Evolutionary conservation across 129 eudicot genomes (phyloP).

Genomic region (Helichrysum umbraculigerum): DNA sequence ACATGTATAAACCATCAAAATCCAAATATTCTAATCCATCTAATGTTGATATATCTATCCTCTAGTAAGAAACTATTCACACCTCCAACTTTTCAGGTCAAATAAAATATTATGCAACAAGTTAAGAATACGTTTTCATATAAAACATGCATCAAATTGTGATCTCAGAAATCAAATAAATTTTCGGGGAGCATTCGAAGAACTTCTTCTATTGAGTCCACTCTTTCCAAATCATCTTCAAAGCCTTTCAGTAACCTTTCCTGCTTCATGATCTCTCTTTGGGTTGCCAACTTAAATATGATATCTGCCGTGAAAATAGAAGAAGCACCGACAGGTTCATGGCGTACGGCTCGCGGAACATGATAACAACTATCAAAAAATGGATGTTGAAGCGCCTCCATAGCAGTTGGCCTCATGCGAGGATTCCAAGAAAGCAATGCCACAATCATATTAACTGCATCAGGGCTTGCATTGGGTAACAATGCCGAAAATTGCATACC

Average conservation of each 20-base stretch:
- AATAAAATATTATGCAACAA: no score
- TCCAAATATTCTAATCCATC: no score
- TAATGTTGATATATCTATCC: no score
- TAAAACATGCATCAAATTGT: no score
- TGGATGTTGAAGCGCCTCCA: slow-evolving; percentile 2
- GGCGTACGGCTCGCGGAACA: not conserved
- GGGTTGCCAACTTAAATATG: not conserved
- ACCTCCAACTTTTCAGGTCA: no score
- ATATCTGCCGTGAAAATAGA: not conserved
- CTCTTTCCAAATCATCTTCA: not conserved
- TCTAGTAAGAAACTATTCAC: no score
- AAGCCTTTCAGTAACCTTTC: not conserved
- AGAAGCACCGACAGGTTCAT: not conserved
- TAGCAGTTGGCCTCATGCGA: not conserved
- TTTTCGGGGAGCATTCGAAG: no score
- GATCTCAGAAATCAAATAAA: no score
- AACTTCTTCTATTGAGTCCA: not conserved
- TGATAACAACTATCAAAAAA: slow-evolving; percentile 6
- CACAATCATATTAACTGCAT: slow-evolving; percentile 52
- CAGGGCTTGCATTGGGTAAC: slow-evolving; percentile 68
- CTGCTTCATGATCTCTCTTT: not conserved
- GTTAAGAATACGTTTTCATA: no score
- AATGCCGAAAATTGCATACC: slow-evolving; percentile 57
- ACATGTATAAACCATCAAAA: no score
- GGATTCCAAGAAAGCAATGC: slow-evolving; percentile 12